Base-by-base conservation (phyloP, 2,329 filamentous ascomycete species). In the Didymellaceae sp. region DNA sequence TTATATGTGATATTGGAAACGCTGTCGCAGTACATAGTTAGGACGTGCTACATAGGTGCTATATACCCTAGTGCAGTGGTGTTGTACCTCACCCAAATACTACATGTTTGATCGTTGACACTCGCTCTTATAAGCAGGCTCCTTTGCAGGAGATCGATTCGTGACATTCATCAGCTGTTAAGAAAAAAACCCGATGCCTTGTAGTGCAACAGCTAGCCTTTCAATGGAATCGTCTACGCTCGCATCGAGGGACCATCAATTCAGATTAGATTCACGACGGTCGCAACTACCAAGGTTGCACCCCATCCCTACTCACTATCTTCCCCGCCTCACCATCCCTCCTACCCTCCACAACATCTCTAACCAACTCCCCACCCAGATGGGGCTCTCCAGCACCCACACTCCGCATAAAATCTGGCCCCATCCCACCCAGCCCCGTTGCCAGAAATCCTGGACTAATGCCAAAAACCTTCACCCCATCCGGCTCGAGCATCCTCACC, bases 361-460 rank as follows among this genome's bases (percentile, higher is more conserved):
- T 67, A 13, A 77, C 67, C 30, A 77, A 67, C 2, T 60, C 47
- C 0, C 71, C 75, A 7, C 74, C 75, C 10, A 71, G 37, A 8
- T 55, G 57, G 0, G 75, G 65, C 53, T 77, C 71, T 0, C 49
- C 50, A 8, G 75, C 75, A 7, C 76, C 75, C 52, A 74, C 67
- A 50, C 71, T 65, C 58, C 65, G 70, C 45, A 74, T 17, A 16
- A 57, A 55, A 55, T 71, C 68, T 50, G 65, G 45, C 57, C 58
- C 60, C 42, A 71, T 39, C 0, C 73, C 74, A 7, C 67, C 72
- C 21, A 80, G 50, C 4, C 70, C 70, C 1, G 78, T 81, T 1
- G 76, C 78, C 50, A 80, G 61, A 44, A 80, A 73, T 0, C 79
- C 79, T 0, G 78, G 78, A 50, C 70, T 73, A 2, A 80, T 71